Evolutionary conservation across 2,329 filamentous ascomycete species (phyloP), one percentile per base, ranked within the genome.

Genomic region (Hypomyces perniciosus): DNA sequence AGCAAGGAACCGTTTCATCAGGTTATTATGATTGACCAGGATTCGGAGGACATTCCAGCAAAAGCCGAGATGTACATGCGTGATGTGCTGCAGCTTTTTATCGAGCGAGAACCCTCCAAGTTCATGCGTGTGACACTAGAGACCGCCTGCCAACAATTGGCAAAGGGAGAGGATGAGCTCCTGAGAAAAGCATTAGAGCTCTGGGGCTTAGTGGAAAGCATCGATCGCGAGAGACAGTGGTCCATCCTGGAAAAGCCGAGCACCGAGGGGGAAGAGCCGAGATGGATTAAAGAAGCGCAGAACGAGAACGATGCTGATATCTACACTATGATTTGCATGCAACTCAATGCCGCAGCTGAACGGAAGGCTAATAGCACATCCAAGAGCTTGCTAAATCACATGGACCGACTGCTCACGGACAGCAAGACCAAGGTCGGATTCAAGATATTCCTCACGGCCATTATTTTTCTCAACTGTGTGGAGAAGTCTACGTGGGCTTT

Each of bases 401-500:
- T 86, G 65, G 81, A 85, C 63, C 75, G 80, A 12, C 72, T 77
- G 35, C 69, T 85, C 31, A 77, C 83, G 53, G 80, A 83, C 59
- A 80, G 78, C 65, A 81, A 82, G 59, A 75, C 73, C 50, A 79
- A 76, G 58, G 73, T 81, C 48, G 77, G 77, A 31, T 83, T 83
- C 59, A 76, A 76, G 56, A 78, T 83, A 66, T 85, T 82, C 59
- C 74, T 85, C 26, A 77, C 81, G 3, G 76, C 79, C 3, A 65
- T 85, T 50, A 77, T 85, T 48, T 77, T 85, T 54, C 74, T 85
- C 44, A 84, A 83, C 60, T 84, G 80, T 56, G 72, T 85, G 10
- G 83, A 86, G 61, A 85, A 85, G 67, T 81, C 80, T 0, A 85
- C 81, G 0, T 86, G 82, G 83, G 78, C 80, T 1, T 85, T 85